phyloP scores from a whole-genome alignment of 2,329 filamentous ascomycete genomes.

The Albophoma yamanashiensis region DNA sequence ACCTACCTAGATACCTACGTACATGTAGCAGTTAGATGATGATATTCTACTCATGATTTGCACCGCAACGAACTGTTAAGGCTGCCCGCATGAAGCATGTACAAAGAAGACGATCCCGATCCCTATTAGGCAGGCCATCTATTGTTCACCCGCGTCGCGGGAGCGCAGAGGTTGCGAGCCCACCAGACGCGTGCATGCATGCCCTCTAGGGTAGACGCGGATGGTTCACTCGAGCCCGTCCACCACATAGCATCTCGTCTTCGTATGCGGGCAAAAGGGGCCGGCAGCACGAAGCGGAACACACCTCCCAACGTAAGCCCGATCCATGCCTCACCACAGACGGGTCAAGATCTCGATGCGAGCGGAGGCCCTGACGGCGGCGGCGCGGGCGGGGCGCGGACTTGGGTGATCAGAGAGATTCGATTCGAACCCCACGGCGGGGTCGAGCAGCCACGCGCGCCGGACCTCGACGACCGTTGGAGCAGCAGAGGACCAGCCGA shows the following conservation, averaged over 20 bases:
- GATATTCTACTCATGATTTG: no score
- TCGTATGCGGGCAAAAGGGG: no score
- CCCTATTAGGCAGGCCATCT: no score
- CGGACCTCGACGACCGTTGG: neutral
- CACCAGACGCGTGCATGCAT: no score
- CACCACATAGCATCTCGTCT: no score
- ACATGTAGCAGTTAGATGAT: no score
- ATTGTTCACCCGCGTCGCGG: neutral
- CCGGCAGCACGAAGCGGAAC: no score
- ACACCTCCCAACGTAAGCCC: neutral
- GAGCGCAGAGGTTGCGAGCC: neutral
- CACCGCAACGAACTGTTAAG: no score
- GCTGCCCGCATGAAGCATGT: no score
- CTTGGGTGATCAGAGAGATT: neutral
- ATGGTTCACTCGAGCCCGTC: no score
- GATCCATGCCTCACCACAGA: neutral
- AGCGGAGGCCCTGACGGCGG: neutral
- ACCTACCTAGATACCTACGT: no score
- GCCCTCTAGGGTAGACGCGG: neutral
- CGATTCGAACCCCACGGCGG: neutral
- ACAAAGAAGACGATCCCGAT: no score
- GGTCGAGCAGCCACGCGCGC: neutral
- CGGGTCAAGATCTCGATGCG: neutral
- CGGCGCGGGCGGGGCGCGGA: neutral
- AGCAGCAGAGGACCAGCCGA: neutral